A percentile compares a stretch with the other conserved stretches of the same genome.
These are phyloP conservation scores for Dactylonectria macrodidyma DNA, from an alignment of 2,329 filamentous ascomycete species.

Conservation along the genomic window DNA sequence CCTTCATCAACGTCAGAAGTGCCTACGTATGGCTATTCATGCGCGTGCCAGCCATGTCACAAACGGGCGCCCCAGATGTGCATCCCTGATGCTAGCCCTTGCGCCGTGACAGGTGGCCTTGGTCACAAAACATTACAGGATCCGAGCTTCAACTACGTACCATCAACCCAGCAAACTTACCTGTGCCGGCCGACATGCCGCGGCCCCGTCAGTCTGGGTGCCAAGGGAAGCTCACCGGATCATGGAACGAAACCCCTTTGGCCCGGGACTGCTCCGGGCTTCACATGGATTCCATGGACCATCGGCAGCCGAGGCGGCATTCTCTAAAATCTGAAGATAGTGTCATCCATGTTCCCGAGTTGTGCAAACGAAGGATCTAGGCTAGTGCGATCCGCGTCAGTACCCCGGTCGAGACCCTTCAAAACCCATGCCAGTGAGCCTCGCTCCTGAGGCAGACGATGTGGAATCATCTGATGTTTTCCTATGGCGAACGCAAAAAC, in stretches of 20 bases:
- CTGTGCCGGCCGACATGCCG: neutral
- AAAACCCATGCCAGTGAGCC: constrained; percentile 6
- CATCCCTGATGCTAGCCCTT: constrained; percentile 24
- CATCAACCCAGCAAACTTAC: neutral
- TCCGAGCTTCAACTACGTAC: constrained; percentile 1
- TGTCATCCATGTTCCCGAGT: constrained; percentile 26
- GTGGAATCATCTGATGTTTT: constrained; percentile 11
- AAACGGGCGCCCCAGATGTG: constrained; percentile 16
- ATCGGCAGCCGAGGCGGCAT: neutral
- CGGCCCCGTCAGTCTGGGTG: neutral
- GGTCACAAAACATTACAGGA: constrained; percentile 1
- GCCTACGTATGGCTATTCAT: neutral
- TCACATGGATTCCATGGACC: neutral
- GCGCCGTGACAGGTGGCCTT: constrained; percentile 12
- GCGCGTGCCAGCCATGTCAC: neutral
- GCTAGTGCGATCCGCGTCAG: constrained; percentile 14
- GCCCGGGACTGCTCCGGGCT: neutral
- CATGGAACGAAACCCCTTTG: constrained; percentile 2
- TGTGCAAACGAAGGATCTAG: constrained; percentile 19
- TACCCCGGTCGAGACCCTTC: constrained; percentile 16
- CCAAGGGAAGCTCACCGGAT: neutral
- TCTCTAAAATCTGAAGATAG: neutral
- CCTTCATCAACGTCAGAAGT: neutral
- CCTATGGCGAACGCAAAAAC: neutral
- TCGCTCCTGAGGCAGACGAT: neutral